Evolutionary conservation across 1,139 yeast species (phyloP), one percentile per base, ranked within the genome.

Genomic region (Yamadazyma dushanensis): DNA sequence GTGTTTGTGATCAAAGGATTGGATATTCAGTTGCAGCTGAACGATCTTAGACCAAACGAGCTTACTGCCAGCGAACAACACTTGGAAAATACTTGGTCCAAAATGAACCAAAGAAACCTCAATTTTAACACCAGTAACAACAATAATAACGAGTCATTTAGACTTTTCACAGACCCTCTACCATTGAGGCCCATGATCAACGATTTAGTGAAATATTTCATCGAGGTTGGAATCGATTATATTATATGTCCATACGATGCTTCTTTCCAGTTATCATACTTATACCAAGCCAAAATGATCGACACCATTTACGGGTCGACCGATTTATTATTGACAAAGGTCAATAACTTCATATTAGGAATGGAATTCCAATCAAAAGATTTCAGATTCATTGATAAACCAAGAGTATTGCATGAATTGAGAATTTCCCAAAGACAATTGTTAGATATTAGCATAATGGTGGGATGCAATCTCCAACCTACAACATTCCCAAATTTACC

Each of bases 271-370:
- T 68, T 92, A 49, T 78, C 87, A 8, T 88, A 87, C 51, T 64
- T 90, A 50, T 67, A 74, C 45, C 73, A 72, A 37, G 70, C 64
- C 33, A 70, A 66, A 3, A 59, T 72, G 28, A 76, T 90, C 37
- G 95, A 90, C 57, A 80, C 86, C 1, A 77, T 90, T 25, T 88
- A 80, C 57, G 95, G 95, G 1, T 84, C 96, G 8, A 81, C 90
- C 2, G 97, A 92, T 50, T 70, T 81, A 31, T 63, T 90, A 32
- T 66, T 90, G 54, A 69, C 76, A 11, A 61, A 66, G 26, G 73
- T 85, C 26, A 94, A 84, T 43, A 84, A 78, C 49, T 80, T 88
- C 41, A 81, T 90, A 40, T 60, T 83, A 34, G 79, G 83, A 16
- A 73, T 88, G 73, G 95, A 86, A 45, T 74, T 80, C 45, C 79